Percentiles rank a stretch among this genome's conserved stretches.
Evolutionary conservation across 768 basidiomycete species (phyloP).

Genomic region (Phanerochaete sordida): DNA sequence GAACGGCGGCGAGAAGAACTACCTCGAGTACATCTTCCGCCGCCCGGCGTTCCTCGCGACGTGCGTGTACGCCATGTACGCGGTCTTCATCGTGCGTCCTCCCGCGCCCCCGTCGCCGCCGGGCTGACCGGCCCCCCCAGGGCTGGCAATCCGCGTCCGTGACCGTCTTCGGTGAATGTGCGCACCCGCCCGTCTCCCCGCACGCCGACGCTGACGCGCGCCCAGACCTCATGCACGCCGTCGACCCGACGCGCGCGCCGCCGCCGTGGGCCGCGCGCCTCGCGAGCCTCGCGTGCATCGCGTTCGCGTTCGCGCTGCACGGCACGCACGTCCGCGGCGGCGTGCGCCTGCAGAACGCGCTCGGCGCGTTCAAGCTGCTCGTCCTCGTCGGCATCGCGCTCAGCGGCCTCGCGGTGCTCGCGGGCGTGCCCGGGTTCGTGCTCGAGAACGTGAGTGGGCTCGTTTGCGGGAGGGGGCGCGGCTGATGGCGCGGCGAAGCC

Average conservation of each 20-base stretch:
- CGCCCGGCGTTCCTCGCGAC: conserved; percentile 59
- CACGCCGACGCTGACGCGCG: background rate
- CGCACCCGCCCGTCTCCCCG: background rate
- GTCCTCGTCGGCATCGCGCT: conserved; percentile 48
- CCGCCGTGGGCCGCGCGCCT: conserved; percentile 49
- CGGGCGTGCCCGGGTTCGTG: conserved; percentile 45
- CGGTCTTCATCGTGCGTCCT: conserved; percentile 49
- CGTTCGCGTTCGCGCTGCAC: conserved; percentile 55
- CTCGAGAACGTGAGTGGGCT: conserved; percentile 46
- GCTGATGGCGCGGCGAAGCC: conserved; percentile 14
- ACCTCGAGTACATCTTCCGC: conserved; percentile 67
- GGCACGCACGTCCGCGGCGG: conserved; percentile 52
- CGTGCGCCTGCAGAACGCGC: conserved; percentile 56
- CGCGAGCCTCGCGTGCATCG: conserved; percentile 52
- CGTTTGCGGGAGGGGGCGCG: background rate
- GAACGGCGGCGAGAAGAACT: conserved; percentile 76
- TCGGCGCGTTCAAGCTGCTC: conserved; percentile 61
- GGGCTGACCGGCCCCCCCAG: conserved; percentile 27
- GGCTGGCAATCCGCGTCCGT: conserved; percentile 56
- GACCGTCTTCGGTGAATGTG: conserved; percentile 74
- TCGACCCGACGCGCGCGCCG: conserved; percentile 37
- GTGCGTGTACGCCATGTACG: conserved; percentile 56
- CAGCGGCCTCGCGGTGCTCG: conserved; percentile 51
- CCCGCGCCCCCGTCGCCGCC: background rate
- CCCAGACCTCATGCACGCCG: conserved; percentile 58